These are phyloP conservation scores for Suhomyces maxii DNA, from an alignment of 1,139 yeast species.

Conservation along the genomic window DNA sequence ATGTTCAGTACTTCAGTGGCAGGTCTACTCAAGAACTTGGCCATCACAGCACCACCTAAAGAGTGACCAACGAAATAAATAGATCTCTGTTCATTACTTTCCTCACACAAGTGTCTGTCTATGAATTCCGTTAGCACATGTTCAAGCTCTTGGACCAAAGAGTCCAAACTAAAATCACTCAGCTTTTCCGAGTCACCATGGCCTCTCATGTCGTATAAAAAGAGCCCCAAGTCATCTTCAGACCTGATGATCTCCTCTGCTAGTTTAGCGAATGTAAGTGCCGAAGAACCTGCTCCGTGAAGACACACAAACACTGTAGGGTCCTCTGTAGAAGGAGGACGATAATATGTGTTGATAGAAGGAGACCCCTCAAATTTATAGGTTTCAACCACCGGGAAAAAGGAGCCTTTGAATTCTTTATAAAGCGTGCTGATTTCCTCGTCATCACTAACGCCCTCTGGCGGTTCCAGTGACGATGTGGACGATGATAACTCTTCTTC, in stretches of 20 bases:
- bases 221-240: constrained; percentile 49
- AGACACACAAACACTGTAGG: constrained; percentile 70
- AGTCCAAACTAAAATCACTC: constrained; percentile 48
- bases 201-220: constrained; percentile 79
- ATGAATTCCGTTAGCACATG: constrained; percentile 45
- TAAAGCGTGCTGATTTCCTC: constrained; percentile 2
- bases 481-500: constrained; percentile 1
- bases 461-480: background rate
- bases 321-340: constrained; percentile 44
- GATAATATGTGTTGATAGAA: constrained; percentile 56
- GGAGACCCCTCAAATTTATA: constrained; percentile 6
- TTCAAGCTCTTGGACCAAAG: constrained; percentile 58
- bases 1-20: constrained; percentile 9
- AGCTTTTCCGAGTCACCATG: constrained; percentile 55
- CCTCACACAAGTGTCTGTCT: constrained; percentile 14
- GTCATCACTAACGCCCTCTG: background rate
- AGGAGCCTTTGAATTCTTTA: constrained; percentile 6
- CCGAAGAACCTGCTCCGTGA: constrained; percentile 96
- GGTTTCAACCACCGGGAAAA: constrained; percentile 9
- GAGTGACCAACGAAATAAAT: constrained; percentile 80
- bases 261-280: constrained; percentile 68
- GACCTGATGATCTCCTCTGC: constrained; percentile 25
- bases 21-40: constrained; percentile 36
- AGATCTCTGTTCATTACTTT: constrained; percentile 12
- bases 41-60: constrained; percentile 83